These are phyloP conservation scores for Phytomonas serpens DNA, from an alignment of 208 protist genomes.

Conservation along the genomic window DNA sequence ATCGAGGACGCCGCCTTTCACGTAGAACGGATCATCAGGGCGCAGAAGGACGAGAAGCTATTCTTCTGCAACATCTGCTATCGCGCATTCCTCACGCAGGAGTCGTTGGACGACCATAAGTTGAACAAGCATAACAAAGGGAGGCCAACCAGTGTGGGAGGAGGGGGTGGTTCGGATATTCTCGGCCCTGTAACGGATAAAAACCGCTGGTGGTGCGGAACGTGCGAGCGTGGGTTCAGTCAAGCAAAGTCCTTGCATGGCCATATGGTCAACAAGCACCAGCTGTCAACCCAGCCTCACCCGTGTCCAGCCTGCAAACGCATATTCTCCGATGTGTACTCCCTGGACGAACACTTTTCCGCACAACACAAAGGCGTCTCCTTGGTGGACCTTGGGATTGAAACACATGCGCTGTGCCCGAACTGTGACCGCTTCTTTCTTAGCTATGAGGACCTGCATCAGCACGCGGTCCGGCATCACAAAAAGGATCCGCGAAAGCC, in stretches of 20 bases:
- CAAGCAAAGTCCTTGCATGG: conserved; percentile 37
- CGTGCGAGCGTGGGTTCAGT: conserved; percentile 70
- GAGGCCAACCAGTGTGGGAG: not conserved
- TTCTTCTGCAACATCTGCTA: conserved; percentile 49
- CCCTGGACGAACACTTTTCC: conserved; percentile 56
- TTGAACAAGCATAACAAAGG: conserved; percentile 26
- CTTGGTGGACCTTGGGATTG: conserved; percentile 37
- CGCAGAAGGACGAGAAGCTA: conserved; percentile 14
- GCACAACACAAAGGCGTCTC: conserved; percentile 29
- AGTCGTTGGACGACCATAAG: conserved; percentile 36
- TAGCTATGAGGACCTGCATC: conserved; percentile 37
- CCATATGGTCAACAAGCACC: conserved; percentile 53
- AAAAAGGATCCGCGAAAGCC: conserved; percentile 37
- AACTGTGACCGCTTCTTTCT: conserved; percentile 63
- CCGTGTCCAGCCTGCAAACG: conserved; percentile 83
- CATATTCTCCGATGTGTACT: conserved; percentile 46
- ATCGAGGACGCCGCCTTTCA: conserved; percentile 61
- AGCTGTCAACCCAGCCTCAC: conserved; percentile 22
- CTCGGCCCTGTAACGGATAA: not conserved
- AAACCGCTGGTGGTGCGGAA: conserved; percentile 67
- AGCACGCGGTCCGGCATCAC: conserved; percentile 68
- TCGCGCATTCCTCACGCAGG: conserved; percentile 22
- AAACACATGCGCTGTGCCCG: conserved; percentile 33
- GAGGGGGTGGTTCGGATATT: not conserved
- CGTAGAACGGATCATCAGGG: conserved; percentile 58